Conservation (phyloP, 345 rosid species). For the Populus ilicifolia region DNA sequence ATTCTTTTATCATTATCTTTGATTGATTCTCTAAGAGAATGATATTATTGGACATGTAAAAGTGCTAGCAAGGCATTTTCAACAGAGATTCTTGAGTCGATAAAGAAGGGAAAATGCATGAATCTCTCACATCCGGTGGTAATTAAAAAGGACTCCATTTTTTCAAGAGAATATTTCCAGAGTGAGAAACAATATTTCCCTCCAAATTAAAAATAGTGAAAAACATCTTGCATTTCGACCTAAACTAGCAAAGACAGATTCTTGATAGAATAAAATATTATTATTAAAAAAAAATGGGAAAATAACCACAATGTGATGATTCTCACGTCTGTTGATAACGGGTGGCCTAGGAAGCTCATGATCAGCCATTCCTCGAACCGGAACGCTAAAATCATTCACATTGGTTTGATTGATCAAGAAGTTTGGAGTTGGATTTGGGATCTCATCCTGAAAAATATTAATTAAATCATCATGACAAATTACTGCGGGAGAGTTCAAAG, state of each 20-base stretch:
- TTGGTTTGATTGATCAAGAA: slow-evolving; percentile 21
- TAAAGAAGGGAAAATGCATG: not conserved
- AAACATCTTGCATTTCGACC: not conserved
- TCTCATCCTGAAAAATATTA: slow-evolving; percentile 59
- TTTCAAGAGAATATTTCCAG: not conserved
- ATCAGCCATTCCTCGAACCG: slow-evolving; percentile 45
- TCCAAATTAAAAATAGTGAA: not conserved
- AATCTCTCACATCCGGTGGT: not conserved
- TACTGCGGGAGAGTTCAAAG: not conserved
- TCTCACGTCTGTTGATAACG: slow-evolving; percentile 77
- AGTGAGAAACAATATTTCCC: not conserved
- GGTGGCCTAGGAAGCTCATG: slow-evolving; percentile 73
- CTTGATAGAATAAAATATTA: not conserved
- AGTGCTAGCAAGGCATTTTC: not conserved
- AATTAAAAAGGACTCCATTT: not conserved
- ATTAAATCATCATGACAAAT: not conserved
- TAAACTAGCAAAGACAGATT: too few relatives aligned
- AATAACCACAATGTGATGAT: not conserved
- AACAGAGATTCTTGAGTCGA: not conserved
- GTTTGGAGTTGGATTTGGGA: slow-evolving; percentile 42
- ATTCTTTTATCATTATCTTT: not conserved
- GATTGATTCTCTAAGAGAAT: not conserved
- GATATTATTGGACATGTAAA: not conserved
- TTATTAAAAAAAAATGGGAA: not conserved
- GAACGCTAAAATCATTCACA: slow-evolving; percentile 44